Conservation (phyloP, 345 rosid genomes). For the Murraya koenigii region DNA sequence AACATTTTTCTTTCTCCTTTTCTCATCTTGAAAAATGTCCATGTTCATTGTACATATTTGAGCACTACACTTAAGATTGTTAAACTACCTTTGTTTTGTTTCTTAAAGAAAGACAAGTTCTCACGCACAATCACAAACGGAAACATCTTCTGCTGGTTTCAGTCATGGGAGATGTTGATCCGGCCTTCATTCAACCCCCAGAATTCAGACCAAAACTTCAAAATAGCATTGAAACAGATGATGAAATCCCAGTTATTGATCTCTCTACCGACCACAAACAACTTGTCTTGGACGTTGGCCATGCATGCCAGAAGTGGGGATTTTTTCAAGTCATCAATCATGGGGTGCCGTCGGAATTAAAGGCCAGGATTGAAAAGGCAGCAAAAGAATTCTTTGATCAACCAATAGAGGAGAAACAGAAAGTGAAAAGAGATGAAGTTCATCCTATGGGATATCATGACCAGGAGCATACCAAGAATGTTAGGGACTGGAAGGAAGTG, state of each 20-base stretch:
- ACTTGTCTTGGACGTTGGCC: constrained; percentile 42
- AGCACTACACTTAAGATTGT: neutral
- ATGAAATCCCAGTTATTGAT: constrained; percentile 61
- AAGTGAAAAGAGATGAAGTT: constrained; percentile 63
- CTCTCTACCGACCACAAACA: constrained; percentile 34
- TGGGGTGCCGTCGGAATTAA: constrained; percentile 55
- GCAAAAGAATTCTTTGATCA: constrained; percentile 53
- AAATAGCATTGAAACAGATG: constrained; percentile 27
- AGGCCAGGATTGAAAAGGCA: constrained; percentile 31
- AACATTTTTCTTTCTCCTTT: neutral
- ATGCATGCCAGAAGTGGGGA: constrained; percentile 81
- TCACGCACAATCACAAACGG: neutral
- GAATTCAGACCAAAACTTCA: constrained; percentile 47
- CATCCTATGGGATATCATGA: constrained; percentile 73
- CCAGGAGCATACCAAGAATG: constrained; percentile 83
- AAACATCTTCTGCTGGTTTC: neutral
- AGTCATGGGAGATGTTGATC: constrained; percentile 49
- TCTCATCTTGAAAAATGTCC: neutral
- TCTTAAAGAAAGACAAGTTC: neutral
- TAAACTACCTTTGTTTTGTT: neutral
- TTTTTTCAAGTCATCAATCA: constrained; percentile 88
- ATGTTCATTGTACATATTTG: neutral
- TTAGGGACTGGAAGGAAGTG: constrained; percentile 91
- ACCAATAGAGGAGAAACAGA: constrained; percentile 56
- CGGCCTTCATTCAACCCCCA: constrained; percentile 51